A percentile compares a stretch with the other conserved stretches of the same genome.
These are phyloP conservation scores for Antrodiella citrinella DNA, from an alignment of 768 basidiomycete species.

Conservation along the genomic window DNA sequence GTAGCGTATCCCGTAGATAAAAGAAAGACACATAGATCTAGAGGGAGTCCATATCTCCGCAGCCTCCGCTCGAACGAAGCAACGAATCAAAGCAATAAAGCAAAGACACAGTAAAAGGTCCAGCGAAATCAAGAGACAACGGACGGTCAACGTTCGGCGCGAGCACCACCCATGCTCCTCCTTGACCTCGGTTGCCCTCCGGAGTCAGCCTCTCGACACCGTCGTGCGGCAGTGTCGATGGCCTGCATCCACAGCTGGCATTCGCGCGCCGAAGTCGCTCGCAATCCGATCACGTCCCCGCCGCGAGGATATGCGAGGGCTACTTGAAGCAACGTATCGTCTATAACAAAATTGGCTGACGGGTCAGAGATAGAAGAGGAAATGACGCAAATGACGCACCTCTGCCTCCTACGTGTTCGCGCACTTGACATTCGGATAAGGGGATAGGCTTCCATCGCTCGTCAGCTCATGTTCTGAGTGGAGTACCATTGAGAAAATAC, in stretches of 20 bases:
- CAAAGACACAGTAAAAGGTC: too few relatives aligned
- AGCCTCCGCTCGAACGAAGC: too few relatives aligned
- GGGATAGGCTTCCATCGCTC: slow-evolving; percentile 74
- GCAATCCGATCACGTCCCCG: slow-evolving; percentile 58
- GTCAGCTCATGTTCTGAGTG: background rate
- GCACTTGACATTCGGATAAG: slow-evolving; percentile 56
- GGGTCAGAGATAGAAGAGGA: background rate
- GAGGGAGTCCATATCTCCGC: too few relatives aligned
- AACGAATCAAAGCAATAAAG: too few relatives aligned
- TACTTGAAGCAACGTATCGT: slow-evolving; percentile 63
- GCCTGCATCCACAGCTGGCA: slow-evolving; percentile 45
- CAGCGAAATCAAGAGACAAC: too few relatives aligned
- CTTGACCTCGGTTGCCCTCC: slow-evolving; percentile 27
- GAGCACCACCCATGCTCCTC: background rate
- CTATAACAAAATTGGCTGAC: slow-evolving; percentile 32
- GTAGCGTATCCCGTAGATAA: too few relatives aligned
- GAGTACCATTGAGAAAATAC: slow-evolving; percentile 16
- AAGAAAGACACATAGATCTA: too few relatives aligned
- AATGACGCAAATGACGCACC: slow-evolving; percentile 27
- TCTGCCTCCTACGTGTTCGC: slow-evolving; percentile 40
- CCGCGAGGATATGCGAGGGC: slow-evolving; percentile 63
- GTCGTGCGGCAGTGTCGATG: slow-evolving; percentile 34
- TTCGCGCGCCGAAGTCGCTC: slow-evolving; percentile 49
- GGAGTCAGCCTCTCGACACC: slow-evolving; percentile 40
- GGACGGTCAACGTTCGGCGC: too few relatives aligned